Conservation (phyloP, 805 yeast genomes). For the Starmerella apis region DNA sequence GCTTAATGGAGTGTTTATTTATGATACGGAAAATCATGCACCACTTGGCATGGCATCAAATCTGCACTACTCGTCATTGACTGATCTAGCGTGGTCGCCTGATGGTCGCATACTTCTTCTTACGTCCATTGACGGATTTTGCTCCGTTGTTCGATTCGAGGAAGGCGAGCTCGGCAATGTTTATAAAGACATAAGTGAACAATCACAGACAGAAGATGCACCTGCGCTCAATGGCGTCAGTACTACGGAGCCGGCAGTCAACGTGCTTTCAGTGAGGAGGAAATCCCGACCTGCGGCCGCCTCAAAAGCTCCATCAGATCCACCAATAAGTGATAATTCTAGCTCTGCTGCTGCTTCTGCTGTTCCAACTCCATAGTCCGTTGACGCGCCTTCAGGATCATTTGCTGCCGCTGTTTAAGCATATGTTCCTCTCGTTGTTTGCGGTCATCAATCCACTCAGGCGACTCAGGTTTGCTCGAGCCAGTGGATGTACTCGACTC, state of each 20-base stretch:
- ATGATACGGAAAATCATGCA: constrained; percentile 59
- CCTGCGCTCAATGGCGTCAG: constrained; percentile 1
- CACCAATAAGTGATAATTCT: too few relatives aligned
- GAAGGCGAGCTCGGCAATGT: constrained; percentile 46
- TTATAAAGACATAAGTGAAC: constrained; percentile 12
- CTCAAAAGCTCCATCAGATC: too few relatives aligned
- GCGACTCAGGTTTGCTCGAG: constrained; percentile 2
- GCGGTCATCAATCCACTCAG: constrained; percentile 37
- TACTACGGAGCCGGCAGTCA: neutral
- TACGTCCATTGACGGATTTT: constrained; percentile 87
- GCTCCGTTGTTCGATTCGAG: constrained; percentile 55
- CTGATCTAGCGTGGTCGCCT: constrained; percentile 76
- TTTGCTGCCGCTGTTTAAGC: constrained; percentile 42
- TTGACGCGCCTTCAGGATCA: constrained; percentile 53
- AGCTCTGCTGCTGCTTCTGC: constrained; percentile 1
- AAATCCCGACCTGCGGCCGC: neutral
- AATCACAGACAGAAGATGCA: neutral
- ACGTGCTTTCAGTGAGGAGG: neutral
- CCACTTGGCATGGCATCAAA: constrained; percentile 71
- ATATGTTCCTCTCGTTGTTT: constrained; percentile 38
- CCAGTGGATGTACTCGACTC: constrained; percentile 17
- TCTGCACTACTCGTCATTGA: constrained; percentile 76
- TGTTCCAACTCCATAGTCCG: constrained; percentile 19
- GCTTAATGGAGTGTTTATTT: constrained; percentile 68
- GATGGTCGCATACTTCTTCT: constrained; percentile 64